Conservation (phyloP, 2,329 filamentous ascomycete species). For the Clonostachys chloroleuca region DNA sequence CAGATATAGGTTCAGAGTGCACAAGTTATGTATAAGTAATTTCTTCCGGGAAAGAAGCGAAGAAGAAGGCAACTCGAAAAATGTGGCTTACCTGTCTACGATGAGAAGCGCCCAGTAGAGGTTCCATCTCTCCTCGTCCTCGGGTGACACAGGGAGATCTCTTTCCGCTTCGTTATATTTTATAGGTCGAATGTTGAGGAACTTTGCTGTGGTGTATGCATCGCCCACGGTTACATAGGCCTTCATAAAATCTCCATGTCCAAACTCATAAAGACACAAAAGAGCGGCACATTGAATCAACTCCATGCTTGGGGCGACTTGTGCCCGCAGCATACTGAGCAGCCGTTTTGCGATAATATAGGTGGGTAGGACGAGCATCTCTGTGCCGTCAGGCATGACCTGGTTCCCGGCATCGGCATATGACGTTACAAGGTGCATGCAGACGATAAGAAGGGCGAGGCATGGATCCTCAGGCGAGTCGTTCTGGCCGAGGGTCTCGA, state of each 20-base stretch:
- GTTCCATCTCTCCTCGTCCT: slow-evolving; percentile 31
- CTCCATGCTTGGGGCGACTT: slow-evolving; percentile 27
- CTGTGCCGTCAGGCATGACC: slow-evolving; percentile 18
- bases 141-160: slow-evolving; percentile 15
- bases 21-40: too few species aligned
- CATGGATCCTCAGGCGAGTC: slow-evolving; percentile 15
- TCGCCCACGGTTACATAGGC: slow-evolving; percentile 37
- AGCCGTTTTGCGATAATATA: slow-evolving; percentile 32
- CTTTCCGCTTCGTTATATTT: slow-evolving; percentile 23
- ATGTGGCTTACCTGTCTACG: slow-evolving; percentile 31
- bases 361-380: slow-evolving; percentile 31
- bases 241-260: slow-evolving; percentile 32
- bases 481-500: slow-evolving; percentile 13
- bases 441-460: slow-evolving; percentile 31
- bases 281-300: slow-evolving; percentile 34
- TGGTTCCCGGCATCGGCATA: slow-evolving; percentile 27
- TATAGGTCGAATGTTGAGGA: slow-evolving; percentile 28
- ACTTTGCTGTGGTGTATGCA: slow-evolving; percentile 26
- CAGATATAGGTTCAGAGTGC: too few species aligned
- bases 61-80: background rate
- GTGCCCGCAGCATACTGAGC: slow-evolving; percentile 25
- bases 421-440: slow-evolving; percentile 34
- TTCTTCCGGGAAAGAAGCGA: background rate
- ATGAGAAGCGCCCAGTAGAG: slow-evolving; percentile 39
- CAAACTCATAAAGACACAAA: slow-evolving; percentile 37